These are phyloP conservation scores for Cyberlindnera nakhonratchasimensis DNA, from an alignment of 805 yeast genomes.

Conservation along the genomic window DNA sequence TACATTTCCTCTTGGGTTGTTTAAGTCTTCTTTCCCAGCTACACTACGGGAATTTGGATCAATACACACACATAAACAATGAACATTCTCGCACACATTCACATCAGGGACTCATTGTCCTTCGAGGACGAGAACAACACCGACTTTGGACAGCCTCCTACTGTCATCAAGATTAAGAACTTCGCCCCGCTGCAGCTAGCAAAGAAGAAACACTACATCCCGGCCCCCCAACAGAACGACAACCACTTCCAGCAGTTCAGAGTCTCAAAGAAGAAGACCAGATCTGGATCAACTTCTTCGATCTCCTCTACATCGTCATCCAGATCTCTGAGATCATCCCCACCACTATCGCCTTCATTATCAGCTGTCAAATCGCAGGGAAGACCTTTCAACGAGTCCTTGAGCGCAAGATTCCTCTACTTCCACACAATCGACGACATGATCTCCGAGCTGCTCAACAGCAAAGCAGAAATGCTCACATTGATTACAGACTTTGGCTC, in stretches of 20 bases:
- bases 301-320: neutral
- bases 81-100: constrained; percentile 13
- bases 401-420: constrained; percentile 27
- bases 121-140: neutral
- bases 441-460: constrained; percentile 20
- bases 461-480: constrained; percentile 13
- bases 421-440: constrained; percentile 25
- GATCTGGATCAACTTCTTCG: constrained; percentile 1
- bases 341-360: neutral
- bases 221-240: constrained; percentile 3
- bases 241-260: constrained; percentile 4
- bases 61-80: constrained; percentile 1
- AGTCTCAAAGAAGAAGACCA: constrained; percentile 4
- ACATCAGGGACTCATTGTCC: constrained; percentile 2
- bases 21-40: too few relatives aligned
- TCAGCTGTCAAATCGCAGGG: constrained; percentile 23
- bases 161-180: constrained; percentile 20
- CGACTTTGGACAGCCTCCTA: constrained; percentile 17
- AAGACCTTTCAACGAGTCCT: constrained; percentile 28
- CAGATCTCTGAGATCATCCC: neutral
- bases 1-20: too few relatives aligned
- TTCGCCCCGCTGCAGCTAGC: constrained; percentile 27
- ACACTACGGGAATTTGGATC: too few relatives aligned
- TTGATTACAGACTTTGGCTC: constrained; percentile 14
- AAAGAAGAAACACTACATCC: constrained; percentile 26